Evolutionary conservation across 257 asterid species (phyloP).

Genomic region (Fraxinus excelsior): DNA sequence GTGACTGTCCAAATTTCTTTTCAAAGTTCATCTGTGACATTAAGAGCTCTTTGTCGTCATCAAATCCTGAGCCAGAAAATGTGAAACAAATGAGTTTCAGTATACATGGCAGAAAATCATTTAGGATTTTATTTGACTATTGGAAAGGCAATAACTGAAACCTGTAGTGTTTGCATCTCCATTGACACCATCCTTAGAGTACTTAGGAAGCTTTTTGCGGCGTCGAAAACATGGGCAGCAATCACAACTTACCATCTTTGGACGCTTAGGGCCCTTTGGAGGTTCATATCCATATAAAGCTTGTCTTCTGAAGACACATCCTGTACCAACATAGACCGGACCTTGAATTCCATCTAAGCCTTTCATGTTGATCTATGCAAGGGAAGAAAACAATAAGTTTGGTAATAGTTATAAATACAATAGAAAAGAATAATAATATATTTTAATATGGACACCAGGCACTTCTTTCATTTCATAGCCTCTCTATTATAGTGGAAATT

Average conservation of each 20-base stretch:
- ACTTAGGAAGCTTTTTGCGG: constrained; percentile 62
- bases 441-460: not conserved
- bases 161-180: constrained; percentile 65
- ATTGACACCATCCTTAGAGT: constrained; percentile 49
- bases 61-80: constrained; percentile 52
- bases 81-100: constrained; percentile 15
- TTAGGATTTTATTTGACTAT: constrained; percentile 10
- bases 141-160: constrained; percentile 21
- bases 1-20: constrained; percentile 92
- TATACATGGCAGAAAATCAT: constrained; percentile 9
- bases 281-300: constrained; percentile 91
- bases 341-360: constrained; percentile 97
- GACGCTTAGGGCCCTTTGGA: constrained; percentile 78
- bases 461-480: not conserved
- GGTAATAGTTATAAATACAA: not conserved
- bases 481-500: not conserved
- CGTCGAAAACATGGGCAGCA: constrained; percentile 94
- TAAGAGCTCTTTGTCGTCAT: constrained; percentile 74
- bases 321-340: constrained; percentile 94
- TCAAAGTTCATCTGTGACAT: constrained; percentile 94
- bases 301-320: constrained; percentile 87
- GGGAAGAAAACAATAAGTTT: not conserved
- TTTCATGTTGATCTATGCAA: constrained; percentile 81
- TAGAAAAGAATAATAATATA: not conserved
- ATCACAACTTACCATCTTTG: constrained; percentile 86